These are phyloP conservation scores for Venustampulla echinocandica DNA, from an alignment of 495 filamentous ascomycete genomes.

Conservation along the genomic window DNA sequence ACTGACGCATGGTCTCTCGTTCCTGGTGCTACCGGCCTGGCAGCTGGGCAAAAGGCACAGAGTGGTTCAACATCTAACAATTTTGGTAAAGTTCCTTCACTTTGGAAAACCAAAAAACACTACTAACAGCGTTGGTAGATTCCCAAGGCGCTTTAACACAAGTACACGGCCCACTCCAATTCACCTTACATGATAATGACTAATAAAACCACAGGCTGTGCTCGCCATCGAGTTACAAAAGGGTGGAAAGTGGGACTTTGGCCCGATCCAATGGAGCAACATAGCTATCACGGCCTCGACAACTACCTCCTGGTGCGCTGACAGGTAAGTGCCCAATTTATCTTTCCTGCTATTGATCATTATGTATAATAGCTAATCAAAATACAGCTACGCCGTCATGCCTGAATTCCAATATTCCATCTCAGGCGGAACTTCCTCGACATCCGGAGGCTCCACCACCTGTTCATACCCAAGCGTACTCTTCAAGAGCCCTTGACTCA, in stretches of 20 bases:
- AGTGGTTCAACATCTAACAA: conserved; percentile 3
- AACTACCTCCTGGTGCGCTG: background rate
- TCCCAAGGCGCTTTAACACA: background rate
- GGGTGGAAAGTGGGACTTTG: background rate
- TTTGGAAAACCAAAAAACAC: background rate
- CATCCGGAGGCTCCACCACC: background rate
- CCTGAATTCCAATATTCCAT: background rate
- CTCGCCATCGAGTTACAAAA: background rate
- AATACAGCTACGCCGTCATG: conserved; percentile 2
- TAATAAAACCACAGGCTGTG: background rate
- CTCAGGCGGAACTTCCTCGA: background rate
- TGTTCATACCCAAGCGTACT: background rate
- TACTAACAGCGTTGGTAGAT: background rate
- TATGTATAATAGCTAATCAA: background rate
- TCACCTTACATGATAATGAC: background rate
- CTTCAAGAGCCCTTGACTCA: background rate
- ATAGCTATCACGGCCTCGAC: background rate
- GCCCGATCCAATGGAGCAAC: background rate
- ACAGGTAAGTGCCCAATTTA: background rate
- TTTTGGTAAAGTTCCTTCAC: conserved; percentile 13
- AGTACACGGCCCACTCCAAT: background rate
- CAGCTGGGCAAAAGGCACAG: background rate
- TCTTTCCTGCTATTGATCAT: background rate
- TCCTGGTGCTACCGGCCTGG: conserved; percentile 1
- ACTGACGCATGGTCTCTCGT: conserved; percentile 12